A percentile compares a stretch with the other conserved stretches of the same genome.
These are phyloP conservation scores for Salvia rosmarinus DNA, from an alignment of 257 asterid species.

Conservation along the genomic window DNA sequence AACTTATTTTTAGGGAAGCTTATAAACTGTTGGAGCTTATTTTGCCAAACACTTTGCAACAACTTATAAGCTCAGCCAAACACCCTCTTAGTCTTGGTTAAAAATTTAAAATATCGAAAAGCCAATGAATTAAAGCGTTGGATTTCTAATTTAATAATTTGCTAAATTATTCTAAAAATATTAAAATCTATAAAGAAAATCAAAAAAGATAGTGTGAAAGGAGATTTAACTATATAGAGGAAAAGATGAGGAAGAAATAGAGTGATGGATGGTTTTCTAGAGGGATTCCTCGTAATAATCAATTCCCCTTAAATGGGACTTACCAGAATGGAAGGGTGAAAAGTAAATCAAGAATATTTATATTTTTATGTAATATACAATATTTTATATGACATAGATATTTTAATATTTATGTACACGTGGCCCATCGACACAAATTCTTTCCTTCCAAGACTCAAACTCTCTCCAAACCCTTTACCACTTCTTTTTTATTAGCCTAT, in stretches of 20 bases:
- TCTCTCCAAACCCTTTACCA: slow-evolving; percentile 21
- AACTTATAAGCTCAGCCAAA: no score
- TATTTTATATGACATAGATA: neutral
- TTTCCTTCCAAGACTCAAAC: slow-evolving; percentile 46
- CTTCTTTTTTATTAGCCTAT: slow-evolving; percentile 19
- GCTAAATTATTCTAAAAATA: neutral
- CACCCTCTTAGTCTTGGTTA: no score
- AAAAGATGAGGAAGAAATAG: neutral
- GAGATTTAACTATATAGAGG: neutral
- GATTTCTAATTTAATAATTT: neutral
- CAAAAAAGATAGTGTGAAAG: slow-evolving; percentile 7
- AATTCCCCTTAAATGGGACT: slow-evolving; percentile 30
- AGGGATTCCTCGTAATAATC: slow-evolving; percentile 32
- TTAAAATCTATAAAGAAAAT: neutral
- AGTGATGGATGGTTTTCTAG: slow-evolving; percentile 25
- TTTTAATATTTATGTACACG: slow-evolving; percentile 1
- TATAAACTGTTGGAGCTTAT: no score
- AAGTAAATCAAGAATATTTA: slow-evolving; percentile 4
- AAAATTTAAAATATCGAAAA: no score
- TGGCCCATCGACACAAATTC: slow-evolving; percentile 35
- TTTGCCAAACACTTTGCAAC: no score
- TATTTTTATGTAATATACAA: neutral
- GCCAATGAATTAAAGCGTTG: no score
- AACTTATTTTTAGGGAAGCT: no score
- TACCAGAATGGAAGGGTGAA: slow-evolving; percentile 11